Evolutionary conservation across 2,329 filamentous ascomycete genomes (phyloP), one percentile per base, ranked within the genome.

Genomic region (Knoxdaviesia capensis): DNA sequence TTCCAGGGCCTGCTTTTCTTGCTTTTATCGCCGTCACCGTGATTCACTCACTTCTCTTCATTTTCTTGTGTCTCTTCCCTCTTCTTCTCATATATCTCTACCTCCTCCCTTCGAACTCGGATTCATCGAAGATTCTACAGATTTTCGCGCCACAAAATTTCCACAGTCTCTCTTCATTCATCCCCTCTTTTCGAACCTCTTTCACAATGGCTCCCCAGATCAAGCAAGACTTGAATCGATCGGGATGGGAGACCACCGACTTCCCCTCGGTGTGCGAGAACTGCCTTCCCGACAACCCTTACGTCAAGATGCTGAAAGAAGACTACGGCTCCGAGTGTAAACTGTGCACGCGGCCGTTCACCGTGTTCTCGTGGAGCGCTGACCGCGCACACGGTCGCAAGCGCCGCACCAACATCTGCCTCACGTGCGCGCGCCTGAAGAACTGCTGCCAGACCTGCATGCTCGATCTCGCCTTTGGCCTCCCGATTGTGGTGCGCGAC

Each of bases 381-480:
- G 87, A 93, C 57, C 83, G 90, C 44, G 90, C 87, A 3, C 69
- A 74, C 48, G 77, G 86, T 30, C 82, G 87, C 47, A 87, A 88
- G 59, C 94, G 92, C 62, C 79, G 83, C 50, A 96, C 88, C 43
- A 93, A 84, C 53, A 92, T 96, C 53, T 98, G 90, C 59, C 69
- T 98, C 29, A 98, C 90, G 36, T 98, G 90, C 65, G 88, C 90
- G 28, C 81, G 90, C 38, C 70, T 96, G 50, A 98, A 98, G 63
- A 98, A 98, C 65, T 96, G 90, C 65, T 98, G 90, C 56, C 90
- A 98, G 65, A 88, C 80, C 62, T 98, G 90, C 66, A 96, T 96
- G 85, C 78, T 98, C 42, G 90, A 98, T 68, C 65, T 98, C 46
- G 88, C 84, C 8, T 98, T 96, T 54, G 92, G 90, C 29, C 68